Conservation (phyloP, 2,329 filamentous ascomycete genomes). For the Davidsoniella australis region DNA sequence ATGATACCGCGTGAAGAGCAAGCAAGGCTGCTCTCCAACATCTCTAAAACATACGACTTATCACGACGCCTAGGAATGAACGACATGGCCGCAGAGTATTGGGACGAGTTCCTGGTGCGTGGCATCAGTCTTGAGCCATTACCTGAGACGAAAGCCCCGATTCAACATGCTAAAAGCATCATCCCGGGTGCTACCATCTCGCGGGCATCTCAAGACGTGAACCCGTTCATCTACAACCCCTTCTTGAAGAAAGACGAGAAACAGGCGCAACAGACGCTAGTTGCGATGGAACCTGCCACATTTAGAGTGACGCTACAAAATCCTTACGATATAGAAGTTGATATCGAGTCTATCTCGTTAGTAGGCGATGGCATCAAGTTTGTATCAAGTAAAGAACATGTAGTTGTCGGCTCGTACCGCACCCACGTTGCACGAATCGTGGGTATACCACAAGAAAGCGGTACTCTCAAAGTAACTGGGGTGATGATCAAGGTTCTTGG, state of each 20-base stretch:
- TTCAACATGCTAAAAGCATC: constrained; percentile 44
- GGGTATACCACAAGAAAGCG: constrained; percentile 49
- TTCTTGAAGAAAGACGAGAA: constrained; percentile 57
- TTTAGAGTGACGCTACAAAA: constrained; percentile 84
- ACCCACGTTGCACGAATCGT: constrained; percentile 61
- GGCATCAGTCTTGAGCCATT: constrained; percentile 53
- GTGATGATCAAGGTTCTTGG: constrained; percentile 65
- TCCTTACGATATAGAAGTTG: constrained; percentile 80
- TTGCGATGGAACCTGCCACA: constrained; percentile 59
- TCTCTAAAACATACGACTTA: constrained; percentile 67
- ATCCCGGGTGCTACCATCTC: constrained; percentile 33
- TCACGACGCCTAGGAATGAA: constrained; percentile 56
- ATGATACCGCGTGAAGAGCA: constrained; percentile 70
- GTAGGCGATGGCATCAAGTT: constrained; percentile 60
- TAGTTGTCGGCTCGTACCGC: constrained; percentile 62
- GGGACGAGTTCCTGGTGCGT: constrained; percentile 88
- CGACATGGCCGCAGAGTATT: constrained; percentile 66
- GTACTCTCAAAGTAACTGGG: constrained; percentile 56
- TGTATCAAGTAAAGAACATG: constrained; percentile 44
- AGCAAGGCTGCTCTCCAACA: constrained; percentile 64
- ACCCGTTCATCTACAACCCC: constrained; percentile 91
- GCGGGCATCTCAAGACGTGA: constrained; percentile 42
- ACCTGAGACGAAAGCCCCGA: constrained; percentile 40
- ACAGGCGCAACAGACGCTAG: constrained; percentile 49
- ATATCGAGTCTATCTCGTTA: constrained; percentile 66